Percentiles rank a stretch among this genome's conserved stretches.
These are phyloP conservation scores for Lepidium africanum DNA, from an alignment of 345 rosid genomes.

Conservation along the genomic window DNA sequence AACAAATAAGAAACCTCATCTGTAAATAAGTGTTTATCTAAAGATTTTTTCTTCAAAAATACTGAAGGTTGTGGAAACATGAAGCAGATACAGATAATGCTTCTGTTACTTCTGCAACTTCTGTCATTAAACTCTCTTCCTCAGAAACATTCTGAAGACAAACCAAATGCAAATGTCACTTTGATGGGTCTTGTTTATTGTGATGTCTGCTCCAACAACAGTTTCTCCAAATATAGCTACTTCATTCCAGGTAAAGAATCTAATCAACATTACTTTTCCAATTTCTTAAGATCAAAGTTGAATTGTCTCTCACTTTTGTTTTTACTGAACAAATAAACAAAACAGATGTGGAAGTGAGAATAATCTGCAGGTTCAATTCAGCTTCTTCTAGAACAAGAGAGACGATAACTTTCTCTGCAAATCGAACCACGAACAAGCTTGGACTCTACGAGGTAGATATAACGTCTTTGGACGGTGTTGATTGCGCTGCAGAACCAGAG, in stretches of 20 bases:
- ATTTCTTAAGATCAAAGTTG: neutral
- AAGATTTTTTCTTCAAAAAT: neutral
- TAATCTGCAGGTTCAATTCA: conserved; percentile 78
- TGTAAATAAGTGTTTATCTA: conserved; percentile 22
- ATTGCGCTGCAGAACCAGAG: conserved; percentile 23
- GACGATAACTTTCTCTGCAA: conserved; percentile 64
- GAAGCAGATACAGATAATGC: conserved; percentile 17
- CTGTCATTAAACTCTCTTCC: conserved; percentile 33
- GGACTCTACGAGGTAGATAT: conserved; percentile 84
- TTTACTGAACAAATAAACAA: neutral
- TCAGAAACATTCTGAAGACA: conserved; percentile 26
- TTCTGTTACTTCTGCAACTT: conserved; percentile 36
- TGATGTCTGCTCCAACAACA: conserved; percentile 93
- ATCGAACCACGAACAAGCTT: conserved; percentile 68
- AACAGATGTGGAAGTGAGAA: conserved; percentile 76
- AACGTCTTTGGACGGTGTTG: conserved; percentile 69
- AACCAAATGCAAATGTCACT: conserved; percentile 45
- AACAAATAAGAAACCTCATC: conserved; percentile 19
- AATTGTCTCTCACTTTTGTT: neutral
- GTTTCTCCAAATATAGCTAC: conserved; percentile 90
- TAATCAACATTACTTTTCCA: neutral
- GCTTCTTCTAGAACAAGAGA: conserved; percentile 53
- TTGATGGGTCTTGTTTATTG: conserved; percentile 94
- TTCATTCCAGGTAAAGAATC: conserved; percentile 62
- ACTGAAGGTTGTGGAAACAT: conserved; percentile 6